Percentiles rank a stretch among this genome's conserved stretches.
phyloP scores from a whole-genome alignment of 2,329 filamentous ascomycete species.

The Simplicillium sp. region DNA sequence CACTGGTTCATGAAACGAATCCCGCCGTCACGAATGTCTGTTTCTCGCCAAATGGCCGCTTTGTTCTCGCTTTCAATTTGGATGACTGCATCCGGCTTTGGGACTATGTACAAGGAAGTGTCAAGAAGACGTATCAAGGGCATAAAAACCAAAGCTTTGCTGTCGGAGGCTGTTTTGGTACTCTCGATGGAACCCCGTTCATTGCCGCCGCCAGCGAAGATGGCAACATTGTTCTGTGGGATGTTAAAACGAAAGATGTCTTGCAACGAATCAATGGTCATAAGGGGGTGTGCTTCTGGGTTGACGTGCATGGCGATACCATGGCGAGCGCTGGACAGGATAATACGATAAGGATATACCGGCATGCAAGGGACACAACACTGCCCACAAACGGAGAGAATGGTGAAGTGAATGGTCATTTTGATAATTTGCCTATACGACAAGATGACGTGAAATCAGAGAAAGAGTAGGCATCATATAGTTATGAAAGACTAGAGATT shows the following conservation, averaged over 20 bases:
- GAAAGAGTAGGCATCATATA: constrained; percentile 11
- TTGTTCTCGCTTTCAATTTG: constrained; percentile 82
- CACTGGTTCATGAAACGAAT: constrained; percentile 93
- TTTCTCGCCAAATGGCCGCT: constrained; percentile 91
- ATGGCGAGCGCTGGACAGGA: constrained; percentile 52
- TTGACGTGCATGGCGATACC: constrained; percentile 46
- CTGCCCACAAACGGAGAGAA: constrained; percentile 25
- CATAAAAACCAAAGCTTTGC: constrained; percentile 79
- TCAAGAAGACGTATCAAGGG: constrained; percentile 95
- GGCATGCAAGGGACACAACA: constrained; percentile 15
- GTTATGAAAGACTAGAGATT: too few species aligned
- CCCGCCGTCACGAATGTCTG: constrained; percentile 80
- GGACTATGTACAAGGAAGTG: constrained; percentile 87
- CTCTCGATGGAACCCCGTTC: constrained; percentile 42
- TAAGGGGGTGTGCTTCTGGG: constrained; percentile 55
- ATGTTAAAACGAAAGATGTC: constrained; percentile 75
- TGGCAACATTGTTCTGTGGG: constrained; percentile 78
- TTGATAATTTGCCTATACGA: constrained; percentile 38
- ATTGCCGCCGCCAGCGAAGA: constrained; percentile 82
- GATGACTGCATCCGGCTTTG: constrained; percentile 86
- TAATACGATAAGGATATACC: constrained; percentile 40
- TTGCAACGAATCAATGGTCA: constrained; percentile 54
- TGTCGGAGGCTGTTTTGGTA: constrained; percentile 75
- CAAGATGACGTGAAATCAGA: constrained; percentile 30
- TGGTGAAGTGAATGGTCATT: constrained; percentile 35